These are phyloP conservation scores for Vicia sativa DNA, from an alignment of 306 rosid species.

Conservation along the genomic window DNA sequence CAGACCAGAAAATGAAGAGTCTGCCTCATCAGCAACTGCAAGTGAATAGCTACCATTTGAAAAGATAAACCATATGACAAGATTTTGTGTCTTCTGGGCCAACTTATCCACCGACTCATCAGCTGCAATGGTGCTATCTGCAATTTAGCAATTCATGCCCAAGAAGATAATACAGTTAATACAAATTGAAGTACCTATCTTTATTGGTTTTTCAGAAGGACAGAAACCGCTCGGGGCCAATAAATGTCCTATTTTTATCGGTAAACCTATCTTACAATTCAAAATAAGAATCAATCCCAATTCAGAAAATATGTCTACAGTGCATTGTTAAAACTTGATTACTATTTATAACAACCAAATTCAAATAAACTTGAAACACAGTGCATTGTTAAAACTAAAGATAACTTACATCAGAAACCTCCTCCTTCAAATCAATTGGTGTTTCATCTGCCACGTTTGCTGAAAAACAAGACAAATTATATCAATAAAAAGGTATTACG, in stretches of 20 bases:
- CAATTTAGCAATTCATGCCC: constrained; percentile 23
- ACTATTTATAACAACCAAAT: neutral
- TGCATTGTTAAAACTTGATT: no score
- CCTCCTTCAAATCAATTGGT: constrained; percentile 64
- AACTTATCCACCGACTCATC: constrained; percentile 70
- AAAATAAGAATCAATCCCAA: neutral
- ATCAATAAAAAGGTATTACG: no score
- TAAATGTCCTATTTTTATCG: no score
- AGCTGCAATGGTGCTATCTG: constrained; percentile 82
- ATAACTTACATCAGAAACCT: constrained; percentile 71
- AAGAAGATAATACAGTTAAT: neutral
- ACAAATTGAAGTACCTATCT: constrained; percentile 5
- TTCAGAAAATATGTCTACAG: neutral
- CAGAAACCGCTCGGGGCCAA: no score
- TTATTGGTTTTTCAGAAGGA: no score
- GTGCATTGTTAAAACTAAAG: neutral
- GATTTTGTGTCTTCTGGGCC: constrained; percentile 82
- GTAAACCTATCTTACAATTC: no score
- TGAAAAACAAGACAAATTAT: constrained; percentile 20
- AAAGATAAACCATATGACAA: constrained; percentile 1
- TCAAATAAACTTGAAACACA: neutral
- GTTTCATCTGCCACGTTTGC: constrained; percentile 68
- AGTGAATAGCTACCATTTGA: constrained; percentile 15
- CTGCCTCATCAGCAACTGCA: constrained; percentile 88
- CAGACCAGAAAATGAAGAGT: constrained; percentile 76